A percentile compares a stretch with the other conserved stretches of the same genome.
Conservation (phyloP, 2,329 filamentous ascomycete species). For the Talaromyces marneffei region DNA sequence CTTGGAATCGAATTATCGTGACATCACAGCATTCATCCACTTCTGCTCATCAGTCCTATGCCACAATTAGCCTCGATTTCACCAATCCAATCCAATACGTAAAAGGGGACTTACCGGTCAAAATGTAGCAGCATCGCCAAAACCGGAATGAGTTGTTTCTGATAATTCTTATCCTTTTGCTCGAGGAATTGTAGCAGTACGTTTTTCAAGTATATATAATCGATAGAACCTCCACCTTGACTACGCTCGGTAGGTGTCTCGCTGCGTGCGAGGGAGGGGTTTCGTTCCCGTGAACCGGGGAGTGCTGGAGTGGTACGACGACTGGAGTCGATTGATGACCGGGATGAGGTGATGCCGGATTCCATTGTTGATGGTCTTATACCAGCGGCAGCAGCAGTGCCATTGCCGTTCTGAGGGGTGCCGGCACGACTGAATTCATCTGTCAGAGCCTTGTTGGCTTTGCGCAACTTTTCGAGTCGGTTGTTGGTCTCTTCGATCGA, state of each 20-base stretch:
- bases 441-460: slow-evolving; percentile 56
- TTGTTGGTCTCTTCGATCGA: slow-evolving; percentile 71
- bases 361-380: slow-evolving; percentile 33
- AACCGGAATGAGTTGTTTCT: slow-evolving; percentile 61
- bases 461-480: slow-evolving; percentile 73
- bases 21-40: slow-evolving; percentile 70
- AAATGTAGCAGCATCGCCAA: slow-evolving; percentile 62
- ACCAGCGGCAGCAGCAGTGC: slow-evolving; percentile 18
- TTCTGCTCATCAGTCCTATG: slow-evolving; percentile 71
- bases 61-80: slow-evolving; percentile 14
- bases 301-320: slow-evolving; percentile 45
- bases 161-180: slow-evolving; percentile 62
- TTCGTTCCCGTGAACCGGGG: slow-evolving; percentile 29
- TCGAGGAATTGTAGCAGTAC: slow-evolving; percentile 62
- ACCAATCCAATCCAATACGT: neutral
- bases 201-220: slow-evolving; percentile 62
- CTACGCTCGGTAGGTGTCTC: slow-evolving; percentile 30
- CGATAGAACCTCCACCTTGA: slow-evolving; percentile 33
- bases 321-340: slow-evolving; percentile 54
- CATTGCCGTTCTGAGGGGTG: slow-evolving; percentile 34
- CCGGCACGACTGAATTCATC: slow-evolving; percentile 51
- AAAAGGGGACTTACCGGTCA: slow-evolving; percentile 47
- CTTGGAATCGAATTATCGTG: slow-evolving; percentile 30
- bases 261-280: slow-evolving; percentile 28
- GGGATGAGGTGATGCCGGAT: slow-evolving; percentile 47